A percentile compares a stretch with the other conserved stretches of the same genome.
Conservation (phyloP, 192 early-diverging fungal genomes). For the Entrophospora sp. region DNA sequence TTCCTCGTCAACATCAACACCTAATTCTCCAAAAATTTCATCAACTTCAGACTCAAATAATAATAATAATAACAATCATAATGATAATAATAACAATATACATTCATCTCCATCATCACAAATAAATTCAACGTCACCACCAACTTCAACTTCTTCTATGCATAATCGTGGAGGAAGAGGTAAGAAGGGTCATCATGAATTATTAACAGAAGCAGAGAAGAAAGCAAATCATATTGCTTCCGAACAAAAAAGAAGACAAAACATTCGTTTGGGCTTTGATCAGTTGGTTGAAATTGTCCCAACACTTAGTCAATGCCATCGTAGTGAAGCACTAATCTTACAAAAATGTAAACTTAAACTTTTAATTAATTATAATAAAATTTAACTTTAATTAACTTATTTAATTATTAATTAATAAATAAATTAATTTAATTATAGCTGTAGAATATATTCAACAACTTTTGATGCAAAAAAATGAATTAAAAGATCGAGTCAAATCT, state of each 20-base stretch:
- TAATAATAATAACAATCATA: too few species aligned
- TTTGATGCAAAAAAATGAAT: slow-evolving; percentile 49
- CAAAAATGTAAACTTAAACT: slow-evolving; percentile 52
- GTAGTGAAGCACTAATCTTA: slow-evolving; percentile 77
- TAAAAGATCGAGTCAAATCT: slow-evolving; percentile 42
- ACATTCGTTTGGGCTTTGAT: slow-evolving; percentile 86
- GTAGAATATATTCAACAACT: slow-evolving; percentile 71
- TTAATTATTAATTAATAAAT: too few species aligned
- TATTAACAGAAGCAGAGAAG: slow-evolving; percentile 85
- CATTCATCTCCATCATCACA: slow-evolving; percentile 11
- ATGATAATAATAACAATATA: too few species aligned
- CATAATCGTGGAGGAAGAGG: slow-evolving; percentile 16
- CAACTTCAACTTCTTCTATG: slow-evolving; percentile 1
- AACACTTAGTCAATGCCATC: slow-evolving; percentile 68
- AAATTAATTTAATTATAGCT: slow-evolving; percentile 32
- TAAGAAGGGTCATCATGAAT: slow-evolving; percentile 48
- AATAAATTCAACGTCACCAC: slow-evolving; percentile 1
- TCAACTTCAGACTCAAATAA: slow-evolving; percentile 11
- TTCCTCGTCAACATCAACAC: slow-evolving; percentile 16
- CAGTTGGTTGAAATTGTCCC: slow-evolving; percentile 84
- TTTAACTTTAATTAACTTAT: too few species aligned
- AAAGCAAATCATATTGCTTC: slow-evolving; percentile 93
- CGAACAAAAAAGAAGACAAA: slow-evolving; percentile 86
- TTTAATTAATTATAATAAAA: neutral
- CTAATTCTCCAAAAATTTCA: neutral